These are phyloP conservation scores for Rehmannia glutinosa DNA, from an alignment of 257 asterid genomes.

Conservation along the genomic window DNA sequence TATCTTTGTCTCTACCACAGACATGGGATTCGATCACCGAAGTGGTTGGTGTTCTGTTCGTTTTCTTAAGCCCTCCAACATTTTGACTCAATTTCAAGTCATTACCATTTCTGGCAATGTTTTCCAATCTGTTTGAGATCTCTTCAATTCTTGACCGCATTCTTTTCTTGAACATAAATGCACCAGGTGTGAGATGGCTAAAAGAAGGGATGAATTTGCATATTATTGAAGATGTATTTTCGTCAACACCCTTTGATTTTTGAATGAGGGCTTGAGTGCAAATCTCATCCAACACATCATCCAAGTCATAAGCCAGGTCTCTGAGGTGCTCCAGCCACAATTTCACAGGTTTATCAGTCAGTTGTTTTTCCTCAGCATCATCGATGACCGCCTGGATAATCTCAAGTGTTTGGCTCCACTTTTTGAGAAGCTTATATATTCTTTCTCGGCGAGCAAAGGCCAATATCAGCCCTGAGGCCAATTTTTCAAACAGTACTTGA, in stretches of 20 bases:
- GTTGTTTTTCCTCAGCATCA: conserved; percentile 47
- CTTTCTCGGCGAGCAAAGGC: conserved; percentile 37
- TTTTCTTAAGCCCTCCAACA: neutral
- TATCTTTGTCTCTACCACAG: conserved; percentile 41
- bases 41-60: conserved; percentile 30
- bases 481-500: conserved; percentile 29
- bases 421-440: conserved; percentile 22
- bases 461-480: conserved; percentile 18
- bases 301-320: conserved; percentile 45
- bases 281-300: conserved; percentile 45
- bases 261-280: conserved; percentile 27
- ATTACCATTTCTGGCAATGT: conserved; percentile 19
- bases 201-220: conserved; percentile 25
- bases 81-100: conserved; percentile 24
- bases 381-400: conserved; percentile 25
- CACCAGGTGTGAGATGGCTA: conserved; percentile 22
- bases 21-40: conserved; percentile 34
- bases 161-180: conserved; percentile 20
- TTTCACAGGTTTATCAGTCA: conserved; percentile 26
- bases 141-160: conserved; percentile 25
- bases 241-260: neutral
- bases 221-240: conserved; percentile 9
- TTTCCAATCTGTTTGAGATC: conserved; percentile 22
- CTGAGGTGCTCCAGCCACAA: conserved; percentile 41
- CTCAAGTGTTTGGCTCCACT: conserved; percentile 10